Base-by-base conservation (phyloP, 805 yeast species). In the Pichia nakasei region DNA sequence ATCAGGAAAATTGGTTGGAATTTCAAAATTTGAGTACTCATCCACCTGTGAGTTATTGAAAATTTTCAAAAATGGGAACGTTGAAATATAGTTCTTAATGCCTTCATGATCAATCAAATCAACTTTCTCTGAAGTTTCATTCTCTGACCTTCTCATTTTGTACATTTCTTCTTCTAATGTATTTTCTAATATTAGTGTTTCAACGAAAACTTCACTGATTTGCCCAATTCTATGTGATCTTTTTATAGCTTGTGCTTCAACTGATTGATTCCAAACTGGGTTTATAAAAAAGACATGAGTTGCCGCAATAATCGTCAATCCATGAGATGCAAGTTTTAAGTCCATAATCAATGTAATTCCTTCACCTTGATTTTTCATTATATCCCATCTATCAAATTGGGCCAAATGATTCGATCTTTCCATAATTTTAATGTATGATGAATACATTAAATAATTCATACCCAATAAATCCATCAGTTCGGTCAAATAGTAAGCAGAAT, bases 171-270 rank as follows among this genome's bases (percentile, higher is more conserved):
- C 83, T 51, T 82, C 88, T 38, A 82, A 65, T 0, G 87, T 82
- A 5, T 74, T 79, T 41, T 70, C 64, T 52, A 82, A 56, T 3
- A 82, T 73, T 45, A 82, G 60, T 0, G 87, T 82, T 53, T 82
- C 87, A n/a, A 82, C 88, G 55, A 59, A 62, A 0, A 82, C 87
- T 19, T 75, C 76, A n/a, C 68, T 62, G 0, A 67, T 64, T 50
- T 82, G 88, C 0, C 89, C 88, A 56, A 82, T 82, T 59, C 88
- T 70, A 60, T 82, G 89, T 0, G 87, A 82, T 64, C 89, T 72
- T 50, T 82, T 80, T 39, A 82, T 79, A 1, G 87, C 87, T 53
- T 82, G 88, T 0, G 87, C 87, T 55, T 82, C 88, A 18, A 76
- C 66, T 0, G 83, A 72, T 44, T 77, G 68, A 49, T 71, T 75